phyloP scores from a whole-genome alignment of 768 basidiomycete genomes.

The Kwoniella newhampshirensis region DNA sequence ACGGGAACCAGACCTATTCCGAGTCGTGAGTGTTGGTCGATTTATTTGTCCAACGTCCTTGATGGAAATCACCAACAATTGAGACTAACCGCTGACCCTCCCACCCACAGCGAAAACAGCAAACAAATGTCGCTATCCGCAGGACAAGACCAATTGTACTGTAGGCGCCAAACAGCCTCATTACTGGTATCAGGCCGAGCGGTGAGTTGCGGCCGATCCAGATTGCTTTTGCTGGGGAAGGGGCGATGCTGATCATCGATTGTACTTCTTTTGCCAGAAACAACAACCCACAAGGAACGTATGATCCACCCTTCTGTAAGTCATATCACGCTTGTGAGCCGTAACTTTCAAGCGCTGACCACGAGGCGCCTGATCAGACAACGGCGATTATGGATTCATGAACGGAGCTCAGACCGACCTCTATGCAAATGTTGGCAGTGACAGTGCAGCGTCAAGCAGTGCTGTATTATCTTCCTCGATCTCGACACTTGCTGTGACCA shows the following conservation, averaged over 20 bases:
- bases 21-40: conserved; percentile 33
- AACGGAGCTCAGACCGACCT: conserved; percentile 53
- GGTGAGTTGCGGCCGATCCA: neutral
- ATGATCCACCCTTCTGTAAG: conserved; percentile 51
- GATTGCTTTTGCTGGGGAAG: neutral
- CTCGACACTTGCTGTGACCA: too few relatives aligned
- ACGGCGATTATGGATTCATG: conserved; percentile 49
- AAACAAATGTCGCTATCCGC: conserved; percentile 47
- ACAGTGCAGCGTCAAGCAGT: neutral
- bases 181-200: conserved; percentile 48
- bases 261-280: conserved; percentile 20
- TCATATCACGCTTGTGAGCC: neutral
- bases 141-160: conserved; percentile 48
- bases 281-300: conserved; percentile 43
- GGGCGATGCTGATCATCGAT: neutral
- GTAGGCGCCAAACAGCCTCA: conserved; percentile 50
- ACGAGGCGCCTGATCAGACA: conserved; percentile 33
- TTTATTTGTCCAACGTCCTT: neutral
- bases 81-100: neutral
- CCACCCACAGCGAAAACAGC: conserved; percentile 40
- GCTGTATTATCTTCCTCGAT: neutral
- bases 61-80: neutral
- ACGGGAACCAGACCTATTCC: conserved; percentile 38
- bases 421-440: conserved; percentile 29
- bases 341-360: too few relatives aligned